A percentile compares a stretch with the other conserved stretches of the same genome.
Conservation (phyloP, 164 flowering plant genomes). For the Liquidambar formosana region DNA sequence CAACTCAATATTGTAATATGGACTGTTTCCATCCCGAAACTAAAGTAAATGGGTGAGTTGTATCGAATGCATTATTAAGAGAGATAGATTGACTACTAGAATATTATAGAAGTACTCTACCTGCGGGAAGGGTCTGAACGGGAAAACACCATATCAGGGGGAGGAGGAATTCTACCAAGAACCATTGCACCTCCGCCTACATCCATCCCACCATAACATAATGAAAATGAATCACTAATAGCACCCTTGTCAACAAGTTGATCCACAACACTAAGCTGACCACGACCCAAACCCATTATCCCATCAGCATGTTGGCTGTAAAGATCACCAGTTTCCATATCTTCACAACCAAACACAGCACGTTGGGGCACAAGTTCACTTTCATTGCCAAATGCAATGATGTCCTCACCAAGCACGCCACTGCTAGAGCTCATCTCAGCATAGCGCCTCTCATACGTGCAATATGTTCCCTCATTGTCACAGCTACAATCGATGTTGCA, state of each 20-base stretch:
- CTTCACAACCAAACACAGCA: conserved; percentile 93
- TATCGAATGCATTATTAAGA: conserved; percentile 43
- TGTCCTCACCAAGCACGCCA: conserved; percentile 89
- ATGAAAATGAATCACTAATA: conserved; percentile 87
- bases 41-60: conserved; percentile 93
- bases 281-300: conserved; percentile 96
- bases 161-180: conserved; percentile 78
- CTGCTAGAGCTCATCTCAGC: conserved; percentile 98
- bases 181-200: conserved; percentile 97
- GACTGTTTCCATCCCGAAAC: conserved; percentile 97
- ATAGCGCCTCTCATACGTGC: conserved; percentile 84
- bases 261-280: conserved; percentile 86
- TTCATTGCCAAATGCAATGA: conserved; percentile 77
- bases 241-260: conserved; percentile 89
- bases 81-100: conserved; percentile 1
- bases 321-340: conserved; percentile 89
- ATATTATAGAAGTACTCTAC: conserved; percentile 28
- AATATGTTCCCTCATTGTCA: conserved; percentile 52
- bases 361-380: conserved; percentile 86
- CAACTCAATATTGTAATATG: conserved; percentile 96
- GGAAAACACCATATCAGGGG: conserved; percentile 73
- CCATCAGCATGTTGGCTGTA: conserved; percentile 98
- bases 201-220: conserved; percentile 97
- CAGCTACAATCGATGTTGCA: conserved; percentile 83
- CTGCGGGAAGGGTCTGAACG: conserved; percentile 85